phyloP scores from a whole-genome alignment of 2,329 filamentous ascomycete species.

The Stachybotrys echinatus region DNA sequence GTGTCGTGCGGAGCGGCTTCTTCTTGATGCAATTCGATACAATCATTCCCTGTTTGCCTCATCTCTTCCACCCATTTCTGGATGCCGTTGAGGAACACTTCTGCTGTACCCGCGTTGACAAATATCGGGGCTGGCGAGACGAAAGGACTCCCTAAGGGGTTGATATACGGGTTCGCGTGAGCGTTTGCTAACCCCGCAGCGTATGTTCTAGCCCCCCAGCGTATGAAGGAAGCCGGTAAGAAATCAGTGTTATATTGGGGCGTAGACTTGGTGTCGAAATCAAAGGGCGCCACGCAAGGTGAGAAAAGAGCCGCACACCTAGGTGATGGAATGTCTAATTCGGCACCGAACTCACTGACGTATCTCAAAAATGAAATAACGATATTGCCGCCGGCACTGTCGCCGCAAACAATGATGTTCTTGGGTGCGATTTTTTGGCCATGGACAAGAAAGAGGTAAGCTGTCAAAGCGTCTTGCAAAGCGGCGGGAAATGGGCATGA shows the following conservation, averaged over 20 bases:
- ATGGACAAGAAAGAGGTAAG: conserved; percentile 18
- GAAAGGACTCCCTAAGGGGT: neutral
- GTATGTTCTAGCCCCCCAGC: neutral
- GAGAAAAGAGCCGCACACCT: neutral
- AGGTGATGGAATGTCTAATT: neutral
- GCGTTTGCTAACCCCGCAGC: neutral
- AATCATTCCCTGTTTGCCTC: neutral
- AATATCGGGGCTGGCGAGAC: neutral
- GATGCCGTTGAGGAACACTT: neutral
- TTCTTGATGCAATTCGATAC: neutral
- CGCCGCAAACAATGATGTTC: conserved; percentile 22
- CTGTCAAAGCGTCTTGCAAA: conserved; percentile 23
- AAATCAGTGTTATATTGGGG: neutral
- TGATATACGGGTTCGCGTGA: neutral
- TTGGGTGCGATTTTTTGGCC: conserved; percentile 13
- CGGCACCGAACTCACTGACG: conserved; percentile 9
- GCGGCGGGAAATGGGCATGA: conserved; percentile 20
- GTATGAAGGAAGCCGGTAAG: neutral
- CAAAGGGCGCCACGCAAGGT: neutral
- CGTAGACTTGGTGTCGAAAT: neutral
- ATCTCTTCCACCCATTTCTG: neutral
- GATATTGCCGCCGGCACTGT: conserved; percentile 24
- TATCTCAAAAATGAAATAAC: conserved; percentile 23
- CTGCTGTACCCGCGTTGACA: neutral
- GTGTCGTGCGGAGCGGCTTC: neutral